Conservation (phyloP, 306 rosid genomes). For the Castanospermum australe region DNA sequence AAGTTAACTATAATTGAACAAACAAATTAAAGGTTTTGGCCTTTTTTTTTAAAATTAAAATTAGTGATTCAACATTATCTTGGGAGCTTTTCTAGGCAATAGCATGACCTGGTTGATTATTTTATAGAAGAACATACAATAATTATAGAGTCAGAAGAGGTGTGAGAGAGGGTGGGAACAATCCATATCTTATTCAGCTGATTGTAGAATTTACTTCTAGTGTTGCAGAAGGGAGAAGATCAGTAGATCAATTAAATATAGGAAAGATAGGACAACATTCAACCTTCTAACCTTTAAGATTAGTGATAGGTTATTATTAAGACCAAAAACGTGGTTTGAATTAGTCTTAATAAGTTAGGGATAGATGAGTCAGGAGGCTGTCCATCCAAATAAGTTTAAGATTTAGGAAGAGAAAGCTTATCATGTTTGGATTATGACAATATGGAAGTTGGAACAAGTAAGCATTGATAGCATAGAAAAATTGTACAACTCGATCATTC, state of each 20-base stretch:
- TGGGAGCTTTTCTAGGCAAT: background rate
- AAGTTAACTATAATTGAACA: too few relatives aligned
- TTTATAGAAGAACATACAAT: background rate
- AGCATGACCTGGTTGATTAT: background rate
- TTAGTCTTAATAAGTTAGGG: background rate
- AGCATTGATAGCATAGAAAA: background rate
- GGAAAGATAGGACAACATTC: background rate
- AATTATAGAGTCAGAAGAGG: background rate
- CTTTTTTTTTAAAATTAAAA: too few relatives aligned
- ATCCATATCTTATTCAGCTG: background rate
- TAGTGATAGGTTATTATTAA: background rate
- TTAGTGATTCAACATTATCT: background rate
- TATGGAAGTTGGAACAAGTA: background rate
- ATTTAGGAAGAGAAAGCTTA: background rate
- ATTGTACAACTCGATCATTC: background rate
- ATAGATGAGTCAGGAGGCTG: background rate
- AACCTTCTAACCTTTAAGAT: background rate
- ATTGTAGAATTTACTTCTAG: background rate
- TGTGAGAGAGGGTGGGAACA: background rate
- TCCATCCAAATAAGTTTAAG: background rate
- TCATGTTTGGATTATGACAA: background rate
- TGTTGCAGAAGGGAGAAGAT: background rate
- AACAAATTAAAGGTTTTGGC: too few relatives aligned
- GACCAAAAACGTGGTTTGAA: background rate
- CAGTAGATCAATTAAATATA: background rate